A percentile compares a stretch with the other conserved stretches of the same genome.
Evolutionary conservation across 148 eudicot species (phyloP).

Genomic region (Arbutus unedo): DNA sequence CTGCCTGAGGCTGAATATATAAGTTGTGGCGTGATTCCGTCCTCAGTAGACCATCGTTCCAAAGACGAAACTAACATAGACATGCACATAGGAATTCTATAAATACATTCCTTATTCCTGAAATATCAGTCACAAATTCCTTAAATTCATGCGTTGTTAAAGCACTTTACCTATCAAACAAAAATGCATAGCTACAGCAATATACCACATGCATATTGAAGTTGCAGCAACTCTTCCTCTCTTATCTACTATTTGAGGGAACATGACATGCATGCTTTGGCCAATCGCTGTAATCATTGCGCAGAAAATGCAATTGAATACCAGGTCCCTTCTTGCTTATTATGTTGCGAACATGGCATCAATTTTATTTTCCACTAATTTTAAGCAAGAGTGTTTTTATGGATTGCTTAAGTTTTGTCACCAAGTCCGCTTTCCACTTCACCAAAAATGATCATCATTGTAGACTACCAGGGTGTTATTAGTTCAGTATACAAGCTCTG

Average conservation of each 20-base stretch:
- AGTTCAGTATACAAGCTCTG: neutral
- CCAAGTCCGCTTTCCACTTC: neutral
- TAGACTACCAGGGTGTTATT: neutral
- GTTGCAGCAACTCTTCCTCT: neutral
- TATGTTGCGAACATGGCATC: neutral
- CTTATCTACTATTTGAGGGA: neutral
- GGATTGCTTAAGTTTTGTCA: neutral
- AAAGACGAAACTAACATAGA: neutral
- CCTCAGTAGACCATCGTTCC: neutral
- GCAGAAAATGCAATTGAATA: neutral
- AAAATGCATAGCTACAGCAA: neutral
- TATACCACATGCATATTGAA: neutral
- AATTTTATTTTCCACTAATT: neutral
- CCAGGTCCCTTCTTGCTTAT: neutral
- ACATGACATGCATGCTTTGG: neutral
- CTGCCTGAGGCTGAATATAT: neutral
- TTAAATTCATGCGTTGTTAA: neutral
- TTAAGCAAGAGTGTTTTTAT: neutral
- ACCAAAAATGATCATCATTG: neutral
- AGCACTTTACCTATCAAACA: neutral
- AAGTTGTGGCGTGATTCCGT: neutral
- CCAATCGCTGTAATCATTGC: neutral
- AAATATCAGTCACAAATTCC: neutral
- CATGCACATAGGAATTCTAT: neutral
- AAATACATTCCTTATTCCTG: neutral